Evolutionary conservation across 2,329 filamentous ascomycete species (phyloP), one percentile per base, ranked within the genome.

Genomic region (Cryphonectria carpinicola): DNA sequence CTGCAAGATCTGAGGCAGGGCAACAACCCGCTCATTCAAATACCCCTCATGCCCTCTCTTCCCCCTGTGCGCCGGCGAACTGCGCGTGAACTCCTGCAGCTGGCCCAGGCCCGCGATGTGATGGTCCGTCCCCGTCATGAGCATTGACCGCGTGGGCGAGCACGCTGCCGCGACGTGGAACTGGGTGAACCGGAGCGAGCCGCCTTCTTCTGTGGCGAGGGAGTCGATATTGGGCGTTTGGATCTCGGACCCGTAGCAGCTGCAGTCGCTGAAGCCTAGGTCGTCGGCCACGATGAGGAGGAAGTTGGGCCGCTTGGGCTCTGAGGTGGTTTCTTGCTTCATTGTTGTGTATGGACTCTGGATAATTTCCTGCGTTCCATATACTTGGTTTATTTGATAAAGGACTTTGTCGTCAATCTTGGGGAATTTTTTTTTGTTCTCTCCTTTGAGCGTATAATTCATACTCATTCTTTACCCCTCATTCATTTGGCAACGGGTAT

Each of bases 121-220:
- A 74, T 90, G 84, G 74, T 90, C 88, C 0, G 88, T 90, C 4
- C 88, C 88, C 0, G 88, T 90, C 84, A 91, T 87, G 74, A 91
- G 84, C 89, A 91, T 91, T 19, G 89, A 87, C 49, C 89, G 82
- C 3, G 88, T 89, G 1, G 89, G 89, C 65, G 88, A 90, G 78
- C 88, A 91, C 66, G 89, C 89, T 2, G 88, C 86, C 0, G 89
- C 89, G 1, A 88, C 86, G 75, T 91, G 89, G 77, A 89, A 91
- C 74, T 90, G 87, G 0, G 88, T 90, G 75, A 90, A 89, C 4
- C 88, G 85, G 28, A 90, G 78, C n/a, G 41, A 8, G 63, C 90
- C 78, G 35, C 88, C 84, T 68, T 81, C 77, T 4, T 79, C 77
- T 4, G 79, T 78, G 7, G 72, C 74, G 1, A 79, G 73, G 22